A percentile compares a stretch with the other conserved stretches of the same genome.
These are phyloP conservation scores for Fomitopsis schrenkii DNA, from an alignment of 1,284 basidiomycete genomes.

Conservation along the genomic window DNA sequence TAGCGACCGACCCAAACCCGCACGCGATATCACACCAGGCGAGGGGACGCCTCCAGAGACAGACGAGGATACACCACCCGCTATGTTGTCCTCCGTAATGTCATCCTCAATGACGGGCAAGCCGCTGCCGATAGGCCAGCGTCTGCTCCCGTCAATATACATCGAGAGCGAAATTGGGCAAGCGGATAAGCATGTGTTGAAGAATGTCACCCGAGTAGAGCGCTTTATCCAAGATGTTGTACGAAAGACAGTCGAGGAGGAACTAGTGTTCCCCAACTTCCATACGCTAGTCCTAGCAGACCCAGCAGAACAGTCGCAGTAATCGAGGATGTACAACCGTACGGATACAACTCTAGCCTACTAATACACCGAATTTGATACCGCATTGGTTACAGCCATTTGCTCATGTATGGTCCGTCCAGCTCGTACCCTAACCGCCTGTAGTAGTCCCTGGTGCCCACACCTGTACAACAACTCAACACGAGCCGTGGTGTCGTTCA, in stretches of 20 bases:
- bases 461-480: conserved; percentile 43
- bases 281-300: conserved; percentile 73
- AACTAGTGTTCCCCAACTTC: conserved; percentile 92
- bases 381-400: conserved; percentile 43
- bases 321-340: not conserved
- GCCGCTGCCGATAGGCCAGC: conserved; percentile 73
- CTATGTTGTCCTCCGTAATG: conserved; percentile 16
- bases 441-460: conserved; percentile 95
- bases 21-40: conserved; percentile 36
- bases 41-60: conserved; percentile 27
- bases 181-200: conserved; percentile 91
- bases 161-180: conserved; percentile 98
- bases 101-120: conserved; percentile 37
- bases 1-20: conserved; percentile 46
- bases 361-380: conserved; percentile 25
- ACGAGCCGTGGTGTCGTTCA: not conserved
- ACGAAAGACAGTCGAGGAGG: conserved; percentile 90
- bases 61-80: conserved; percentile 35
- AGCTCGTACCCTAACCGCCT: conserved; percentile 89
- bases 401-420: conserved; percentile 98
- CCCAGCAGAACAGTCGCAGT: conserved; percentile 7
- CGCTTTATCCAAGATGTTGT: conserved; percentile 94
- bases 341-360: conserved; percentile 15
- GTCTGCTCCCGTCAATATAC: conserved; percentile 85
- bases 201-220: conserved; percentile 96